Evolutionary conservation across 225 moss, liverwort and hornwort species (phyloP).

Genomic region (Pleurozium schreberi): DNA sequence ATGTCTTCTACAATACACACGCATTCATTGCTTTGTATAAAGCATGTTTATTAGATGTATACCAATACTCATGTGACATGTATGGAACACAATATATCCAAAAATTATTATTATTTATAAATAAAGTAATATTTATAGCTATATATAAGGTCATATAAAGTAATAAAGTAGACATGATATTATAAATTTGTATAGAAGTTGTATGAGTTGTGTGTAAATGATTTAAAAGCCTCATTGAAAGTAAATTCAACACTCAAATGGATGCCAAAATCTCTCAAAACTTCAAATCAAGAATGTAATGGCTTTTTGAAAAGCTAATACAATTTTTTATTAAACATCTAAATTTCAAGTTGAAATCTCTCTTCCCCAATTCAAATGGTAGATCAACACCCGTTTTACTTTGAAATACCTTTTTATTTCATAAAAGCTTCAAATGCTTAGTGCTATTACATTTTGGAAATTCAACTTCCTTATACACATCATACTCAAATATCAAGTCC

Average conservation of each 20-base stretch:
- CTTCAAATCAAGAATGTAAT: background rate
- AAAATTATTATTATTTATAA: background rate
- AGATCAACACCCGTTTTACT: background rate
- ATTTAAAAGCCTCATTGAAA: background rate
- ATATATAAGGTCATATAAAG: background rate
- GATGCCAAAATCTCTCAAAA: background rate
- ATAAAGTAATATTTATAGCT: fast-evolving
- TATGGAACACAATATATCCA: background rate
- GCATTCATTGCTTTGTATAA: background rate
- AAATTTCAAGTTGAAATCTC: background rate
- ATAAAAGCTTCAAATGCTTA: background rate
- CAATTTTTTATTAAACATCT: background rate
- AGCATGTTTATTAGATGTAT: background rate
- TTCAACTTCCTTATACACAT: background rate
- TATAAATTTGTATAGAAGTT: background rate
- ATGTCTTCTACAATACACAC: background rate
- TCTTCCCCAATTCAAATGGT: fast-evolving
- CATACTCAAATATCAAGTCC: too few species aligned
- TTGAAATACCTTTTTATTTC: background rate
- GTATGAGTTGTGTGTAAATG: background rate
- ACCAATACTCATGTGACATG: background rate
- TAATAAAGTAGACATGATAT: background rate
- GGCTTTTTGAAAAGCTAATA: background rate
- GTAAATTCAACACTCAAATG: background rate
- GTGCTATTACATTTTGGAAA: background rate